Conservation (phyloP, 805 yeast genomes). For the Saturnispora serradocipensis region DNA sequence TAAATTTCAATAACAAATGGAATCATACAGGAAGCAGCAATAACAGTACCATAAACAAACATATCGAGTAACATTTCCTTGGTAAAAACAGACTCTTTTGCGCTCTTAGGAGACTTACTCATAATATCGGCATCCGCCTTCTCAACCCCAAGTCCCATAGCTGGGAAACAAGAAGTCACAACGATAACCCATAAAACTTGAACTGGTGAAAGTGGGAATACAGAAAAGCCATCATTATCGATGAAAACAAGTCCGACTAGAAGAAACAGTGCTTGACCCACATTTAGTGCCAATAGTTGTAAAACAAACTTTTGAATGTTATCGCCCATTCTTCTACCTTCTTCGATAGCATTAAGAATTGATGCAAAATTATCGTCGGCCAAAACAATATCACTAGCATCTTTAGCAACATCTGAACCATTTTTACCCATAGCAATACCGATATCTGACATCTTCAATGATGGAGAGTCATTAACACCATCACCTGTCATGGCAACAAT, state of each 20-base stretch:
- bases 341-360: conserved; percentile 67
- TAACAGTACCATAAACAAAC: conserved; percentile 61
- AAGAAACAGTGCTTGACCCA: conserved; percentile 58
- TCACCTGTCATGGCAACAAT: conserved; percentile 79
- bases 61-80: conserved; percentile 61
- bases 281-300: conserved; percentile 64
- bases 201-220: conserved; percentile 74
- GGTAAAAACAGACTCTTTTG: conserved; percentile 49
- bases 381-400: conserved; percentile 68
- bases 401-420: conserved; percentile 81
- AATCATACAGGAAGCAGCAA: conserved; percentile 63
- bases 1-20: conserved; percentile 60
- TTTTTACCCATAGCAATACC: conserved; percentile 80
- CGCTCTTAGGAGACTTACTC: conserved; percentile 53
- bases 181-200: conserved; percentile 76
- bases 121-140: conserved; percentile 54
- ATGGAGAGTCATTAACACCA: conserved; percentile 77
- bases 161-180: conserved; percentile 73
- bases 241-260: conserved; percentile 67
- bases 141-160: conserved; percentile 73
- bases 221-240: conserved; percentile 55
- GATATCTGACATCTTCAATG: conserved; percentile 66
- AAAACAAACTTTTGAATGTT: conserved; percentile 72
- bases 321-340: conserved; percentile 71
- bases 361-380: conserved; percentile 71